Base-by-base conservation (phyloP, 1,284 basidiomycete species). In the Phellopilus nigrolimitatus region DNA sequence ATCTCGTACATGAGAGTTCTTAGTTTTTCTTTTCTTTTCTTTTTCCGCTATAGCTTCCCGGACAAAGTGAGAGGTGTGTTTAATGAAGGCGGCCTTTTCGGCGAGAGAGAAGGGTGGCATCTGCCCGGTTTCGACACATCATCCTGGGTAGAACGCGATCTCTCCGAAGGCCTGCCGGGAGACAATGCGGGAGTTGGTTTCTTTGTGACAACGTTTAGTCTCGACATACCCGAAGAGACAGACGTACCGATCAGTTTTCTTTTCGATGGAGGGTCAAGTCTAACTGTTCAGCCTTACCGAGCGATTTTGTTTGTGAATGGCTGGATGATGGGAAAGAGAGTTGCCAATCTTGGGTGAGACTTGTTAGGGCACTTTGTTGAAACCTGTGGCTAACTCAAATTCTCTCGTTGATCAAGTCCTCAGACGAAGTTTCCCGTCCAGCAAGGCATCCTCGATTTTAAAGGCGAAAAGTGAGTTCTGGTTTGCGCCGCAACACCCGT, bases 271-370 rank as follows among this genome's bases (percentile, higher is more conserved):
- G 42, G 43, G n/a, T 51, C 50, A 15, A 17, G 9, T 31, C 72
- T 78, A 33, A 66, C 71, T 1, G 72, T 69, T 2, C 73, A 82
- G 54, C 72, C 82, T n/a, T 91, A 88, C 60, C 75, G 88, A 24
- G 84, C 83, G 1, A 69, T 80, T 37, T 56, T 91, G 47, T 91
- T 84, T 54, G 83, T 91, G 21, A 91, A 91, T 60, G 88, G 88
- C 12, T 91, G 88, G 88, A 81, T 84, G 74, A 87, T 87, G 78
- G 88, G 88, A 5, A 89, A 88, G 65, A 68, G 82, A 21, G 75
- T 86, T 19, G 81, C 68, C 19, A 86, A 88, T 61, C 73, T 87
- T 2, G 84, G 86, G 85, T 80, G 58, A 41, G 57, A 17, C 21
- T 15, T 9, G 21, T 3, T 43, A 36, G n/a, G 10, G 12, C 12